Conservation (phyloP, 805 yeast genomes). For the Candida fluviatilis region DNA sequence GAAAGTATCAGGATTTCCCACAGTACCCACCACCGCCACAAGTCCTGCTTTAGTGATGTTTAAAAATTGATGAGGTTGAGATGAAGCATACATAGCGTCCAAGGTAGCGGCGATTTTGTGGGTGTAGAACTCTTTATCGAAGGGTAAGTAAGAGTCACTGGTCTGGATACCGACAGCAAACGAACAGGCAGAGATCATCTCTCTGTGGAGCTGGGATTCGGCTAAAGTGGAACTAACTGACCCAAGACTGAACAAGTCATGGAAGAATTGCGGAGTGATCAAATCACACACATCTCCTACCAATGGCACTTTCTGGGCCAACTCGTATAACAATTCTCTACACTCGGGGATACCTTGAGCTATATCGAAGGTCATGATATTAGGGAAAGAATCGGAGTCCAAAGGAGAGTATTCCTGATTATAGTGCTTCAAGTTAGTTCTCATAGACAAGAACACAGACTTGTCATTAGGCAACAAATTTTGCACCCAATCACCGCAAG, state of each 20-base stretch:
- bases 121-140: slow-evolving; percentile 20
- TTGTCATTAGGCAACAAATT: slow-evolving; percentile 12
- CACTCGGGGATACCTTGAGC: slow-evolving; percentile 38
- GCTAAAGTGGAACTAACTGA: slow-evolving; percentile 39
- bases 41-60: slow-evolving; percentile 46
- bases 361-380: slow-evolving; percentile 27
- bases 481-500: slow-evolving; percentile 41
- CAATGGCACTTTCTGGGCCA: slow-evolving; percentile 42
- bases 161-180: slow-evolving; percentile 46
- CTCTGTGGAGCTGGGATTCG: slow-evolving; percentile 50
- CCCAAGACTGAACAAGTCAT: slow-evolving; percentile 45
- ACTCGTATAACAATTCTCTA: slow-evolving; percentile 33
- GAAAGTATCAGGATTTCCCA: slow-evolving; percentile 49
- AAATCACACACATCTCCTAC: slow-evolving; percentile 46
- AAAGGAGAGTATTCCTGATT: slow-evolving; percentile 11
- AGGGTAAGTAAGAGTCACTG: slow-evolving; percentile 13
- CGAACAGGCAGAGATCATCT: slow-evolving; percentile 46
- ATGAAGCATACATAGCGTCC: slow-evolving; percentile 44
- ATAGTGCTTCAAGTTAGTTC: slow-evolving; percentile 33
- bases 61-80: slow-evolving; percentile 44
- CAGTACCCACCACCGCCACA: slow-evolving; percentile 46
- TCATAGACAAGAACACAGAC: slow-evolving; percentile 25
- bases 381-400: not conserved
- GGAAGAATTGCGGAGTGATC: slow-evolving; percentile 46
- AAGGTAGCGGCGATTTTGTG: slow-evolving; percentile 34